Base-by-base conservation (phyloP, 805 yeast genomes). In the Yarrowia sp. region DNA sequence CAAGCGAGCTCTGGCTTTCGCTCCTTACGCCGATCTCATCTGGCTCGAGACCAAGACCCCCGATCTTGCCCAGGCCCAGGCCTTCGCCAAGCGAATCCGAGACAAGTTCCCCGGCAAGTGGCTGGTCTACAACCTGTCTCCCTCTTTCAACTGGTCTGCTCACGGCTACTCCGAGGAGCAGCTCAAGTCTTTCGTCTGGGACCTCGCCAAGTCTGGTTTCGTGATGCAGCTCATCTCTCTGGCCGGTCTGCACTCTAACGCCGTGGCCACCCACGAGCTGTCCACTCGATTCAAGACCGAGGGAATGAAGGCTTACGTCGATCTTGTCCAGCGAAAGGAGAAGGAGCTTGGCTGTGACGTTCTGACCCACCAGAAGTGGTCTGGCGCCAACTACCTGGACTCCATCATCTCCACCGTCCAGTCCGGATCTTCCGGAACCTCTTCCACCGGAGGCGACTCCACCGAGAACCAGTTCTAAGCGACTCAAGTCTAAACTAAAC, bases 11-110 rank as follows among this genome's bases (percentile, higher is more conserved):
- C 74, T 85, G 36, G 81, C 81, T 0, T 87, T 79, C 75, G 86
- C 88, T 7, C 89, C 89, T 14, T 84, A 84, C 70, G 82, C 89
- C 12, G 90, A 86, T 69, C 75, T 85, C 74, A 75, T 87, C 26
- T 87, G 90, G 90, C 78, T 86, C 16, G 89, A 87, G 73, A 87
- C 89, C 45, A 85, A 86, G 74, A 81, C 82, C 3, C 90, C 90
- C 19, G 82, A 86, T 72, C 75, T 86, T 61, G 71, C 78, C 40
- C 85, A 85, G 74, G 88, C 89, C 8, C 77, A 76, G 67, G 76
- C 74, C 2, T 82, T 85, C 71, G 86, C 88, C 15, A 73, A 78
- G 14, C 75, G 77, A 61, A 82, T 87, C 69, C 86, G 84, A 68
- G 77, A 75, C 15, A 75, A 79, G 35, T 81, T 77, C 74, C 89